Evolutionary conservation across 306 rosid species (phyloP).

Genomic region (Cucumis hystrix): DNA sequence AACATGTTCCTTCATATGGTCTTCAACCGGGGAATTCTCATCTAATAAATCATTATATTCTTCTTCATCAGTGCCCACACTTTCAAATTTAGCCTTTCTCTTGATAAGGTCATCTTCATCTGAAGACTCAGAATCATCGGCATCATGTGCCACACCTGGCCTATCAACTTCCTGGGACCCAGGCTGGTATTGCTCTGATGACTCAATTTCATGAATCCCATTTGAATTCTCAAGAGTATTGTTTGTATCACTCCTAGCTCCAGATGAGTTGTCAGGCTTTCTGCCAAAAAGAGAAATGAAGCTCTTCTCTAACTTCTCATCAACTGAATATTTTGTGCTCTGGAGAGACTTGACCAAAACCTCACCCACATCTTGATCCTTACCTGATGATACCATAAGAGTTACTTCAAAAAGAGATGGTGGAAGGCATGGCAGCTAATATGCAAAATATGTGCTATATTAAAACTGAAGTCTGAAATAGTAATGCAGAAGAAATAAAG

Average conservation of each 20-base stretch:
- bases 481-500: background rate
- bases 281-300: constrained; percentile 38
- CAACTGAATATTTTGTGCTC: constrained; percentile 55
- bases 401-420: constrained; percentile 10
- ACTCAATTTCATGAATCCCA: constrained; percentile 14
- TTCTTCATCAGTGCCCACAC: constrained; percentile 19
- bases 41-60: constrained; percentile 18
- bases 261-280: constrained; percentile 16
- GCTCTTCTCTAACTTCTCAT: constrained; percentile 74
- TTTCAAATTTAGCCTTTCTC: constrained; percentile 4
- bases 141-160: constrained; percentile 22
- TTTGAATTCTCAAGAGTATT: background rate
- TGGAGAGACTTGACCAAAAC: constrained; percentile 74
- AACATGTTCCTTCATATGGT: constrained; percentile 43
- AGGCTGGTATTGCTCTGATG: constrained; percentile 16
- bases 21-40: constrained; percentile 11
- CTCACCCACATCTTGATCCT: constrained; percentile 64
- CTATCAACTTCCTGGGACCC: constrained; percentile 18
- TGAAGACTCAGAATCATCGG: constrained; percentile 36
- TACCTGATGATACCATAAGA: constrained; percentile 33
- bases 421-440: background rate
- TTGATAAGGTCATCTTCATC: constrained; percentile 26
- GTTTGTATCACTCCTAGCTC: too few species aligned
- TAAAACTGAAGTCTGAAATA: background rate
- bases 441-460: background rate